These are phyloP conservation scores for Monosporozyma servazzii DNA, from an alignment of 805 yeast genomes.

Conservation along the genomic window DNA sequence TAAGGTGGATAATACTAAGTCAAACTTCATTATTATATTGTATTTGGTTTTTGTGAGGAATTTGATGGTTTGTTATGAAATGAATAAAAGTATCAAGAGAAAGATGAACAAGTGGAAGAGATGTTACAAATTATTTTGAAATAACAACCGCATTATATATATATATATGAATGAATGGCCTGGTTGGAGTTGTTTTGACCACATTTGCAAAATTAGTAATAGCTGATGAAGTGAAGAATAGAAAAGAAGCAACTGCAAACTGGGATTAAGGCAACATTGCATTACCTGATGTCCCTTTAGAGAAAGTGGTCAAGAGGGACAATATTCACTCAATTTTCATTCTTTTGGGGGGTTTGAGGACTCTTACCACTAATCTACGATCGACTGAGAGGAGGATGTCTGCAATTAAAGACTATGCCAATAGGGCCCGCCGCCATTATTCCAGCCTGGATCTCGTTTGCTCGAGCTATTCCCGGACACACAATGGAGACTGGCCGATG, in stretches of 20 bases:
- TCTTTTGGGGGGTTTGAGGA: too few relatives aligned
- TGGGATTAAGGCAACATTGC: not conserved
- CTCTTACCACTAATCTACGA: too few relatives aligned
- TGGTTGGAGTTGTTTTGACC: too few relatives aligned
- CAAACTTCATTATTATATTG: constrained; percentile 9
- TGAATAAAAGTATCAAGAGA: too few relatives aligned
- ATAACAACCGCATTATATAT: too few relatives aligned
- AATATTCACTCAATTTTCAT: too few relatives aligned
- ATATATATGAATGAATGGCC: too few relatives aligned
- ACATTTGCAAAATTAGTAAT: too few relatives aligned
- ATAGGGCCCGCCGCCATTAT: not conserved
- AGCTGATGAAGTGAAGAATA: too few relatives aligned
- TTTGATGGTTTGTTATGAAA: not conserved
- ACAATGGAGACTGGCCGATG: not conserved
- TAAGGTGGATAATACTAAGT: constrained; percentile 8
- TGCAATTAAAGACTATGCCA: not conserved
- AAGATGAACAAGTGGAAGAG: too few relatives aligned
- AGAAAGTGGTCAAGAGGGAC: not conserved
- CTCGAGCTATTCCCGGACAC: not conserved
- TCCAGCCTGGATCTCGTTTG: not conserved
- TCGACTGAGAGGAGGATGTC: not conserved
- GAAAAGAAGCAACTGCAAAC: not conserved
- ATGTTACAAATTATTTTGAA: too few relatives aligned
- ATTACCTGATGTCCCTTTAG: not conserved
- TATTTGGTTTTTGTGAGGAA: not conserved